Evolutionary conservation across 441 rosid genomes (phyloP).

Genomic region (Biscutella laevigata): DNA sequence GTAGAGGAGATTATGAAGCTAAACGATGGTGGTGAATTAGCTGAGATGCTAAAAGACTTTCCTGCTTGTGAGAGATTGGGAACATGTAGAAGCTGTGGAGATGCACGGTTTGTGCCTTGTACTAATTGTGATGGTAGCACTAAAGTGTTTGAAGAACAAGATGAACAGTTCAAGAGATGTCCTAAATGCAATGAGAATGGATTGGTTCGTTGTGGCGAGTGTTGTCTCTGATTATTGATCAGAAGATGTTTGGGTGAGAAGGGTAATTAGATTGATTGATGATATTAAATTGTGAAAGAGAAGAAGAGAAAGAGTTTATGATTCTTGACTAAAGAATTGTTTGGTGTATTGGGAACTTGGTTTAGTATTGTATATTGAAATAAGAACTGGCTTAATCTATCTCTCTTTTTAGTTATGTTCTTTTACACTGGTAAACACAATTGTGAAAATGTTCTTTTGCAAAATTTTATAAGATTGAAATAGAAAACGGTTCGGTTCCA

Average conservation of each 20-base stretch:
- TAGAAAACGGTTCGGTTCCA: too few species aligned
- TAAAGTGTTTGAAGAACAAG: slow-evolving; percentile 58
- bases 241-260: slow-evolving; percentile 2
- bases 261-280: slow-evolving; percentile 7
- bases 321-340: slow-evolving; percentile 11
- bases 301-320: slow-evolving; percentile 14
- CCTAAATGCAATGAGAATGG: slow-evolving; percentile 81
- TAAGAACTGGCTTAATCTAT: slow-evolving; percentile 19
- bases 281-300: slow-evolving; percentile 2
- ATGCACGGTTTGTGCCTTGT: slow-evolving; percentile 76
- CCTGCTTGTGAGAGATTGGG: slow-evolving; percentile 35
- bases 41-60: slow-evolving; percentile 48
- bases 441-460: too few species aligned
- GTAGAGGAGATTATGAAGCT: slow-evolving; percentile 69
- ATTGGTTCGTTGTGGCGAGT: slow-evolving; percentile 59
- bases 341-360: too few species aligned
- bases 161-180: slow-evolving; percentile 50
- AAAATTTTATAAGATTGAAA: too few species aligned
- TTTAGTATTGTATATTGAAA: slow-evolving; percentile 22
- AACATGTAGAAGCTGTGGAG: slow-evolving; percentile 65
- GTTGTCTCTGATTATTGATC: slow-evolving; percentile 34
- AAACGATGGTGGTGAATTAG: slow-evolving; percentile 70
- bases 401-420: slow-evolving; percentile 2
- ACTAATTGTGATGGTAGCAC: slow-evolving; percentile 66
- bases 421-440: too few species aligned